Evolutionary conservation across 257 asterid genomes (phyloP).

Genomic region (Przewalskia tangutica): DNA sequence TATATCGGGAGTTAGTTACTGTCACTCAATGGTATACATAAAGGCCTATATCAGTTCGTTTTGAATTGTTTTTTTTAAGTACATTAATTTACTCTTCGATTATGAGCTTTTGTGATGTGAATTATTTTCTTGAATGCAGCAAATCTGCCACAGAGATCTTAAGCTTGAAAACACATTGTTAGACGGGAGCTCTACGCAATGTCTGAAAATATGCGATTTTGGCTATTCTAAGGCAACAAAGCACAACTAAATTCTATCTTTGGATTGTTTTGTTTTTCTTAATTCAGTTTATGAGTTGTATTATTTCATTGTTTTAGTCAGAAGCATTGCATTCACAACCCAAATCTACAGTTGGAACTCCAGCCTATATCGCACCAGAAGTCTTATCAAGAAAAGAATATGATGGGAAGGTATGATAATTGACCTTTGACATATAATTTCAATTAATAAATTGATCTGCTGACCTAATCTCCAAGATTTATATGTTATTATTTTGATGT

Average conservation of each 20-base stretch:
- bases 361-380: constrained; percentile 5
- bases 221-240: constrained; percentile 42
- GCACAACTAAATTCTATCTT: not conserved
- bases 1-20: constrained; percentile 48
- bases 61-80: not conserved
- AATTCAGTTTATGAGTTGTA: not conserved
- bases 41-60: not conserved
- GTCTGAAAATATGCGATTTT: constrained; percentile 46
- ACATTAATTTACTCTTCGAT: constrained; percentile 14
- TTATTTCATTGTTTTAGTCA: not conserved
- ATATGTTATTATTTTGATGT: not conserved
- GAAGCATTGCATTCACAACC: constrained; percentile 7
- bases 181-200: constrained; percentile 31
- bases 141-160: constrained; percentile 48
- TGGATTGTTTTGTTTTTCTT: not conserved
- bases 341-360: constrained; percentile 5
- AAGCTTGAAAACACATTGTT: constrained; percentile 48
- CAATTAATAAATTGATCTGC: not conserved
- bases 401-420: not conserved
- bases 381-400: constrained; percentile 5
- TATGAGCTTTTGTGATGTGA: not conserved
- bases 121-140: constrained; percentile 17
- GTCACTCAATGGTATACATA: constrained; percentile 24
- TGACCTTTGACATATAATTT: not conserved
- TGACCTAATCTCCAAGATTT: not conserved